phyloP scores from a whole-genome alignment of 495 filamentous ascomycete species.

The Penicillium herquei region DNA sequence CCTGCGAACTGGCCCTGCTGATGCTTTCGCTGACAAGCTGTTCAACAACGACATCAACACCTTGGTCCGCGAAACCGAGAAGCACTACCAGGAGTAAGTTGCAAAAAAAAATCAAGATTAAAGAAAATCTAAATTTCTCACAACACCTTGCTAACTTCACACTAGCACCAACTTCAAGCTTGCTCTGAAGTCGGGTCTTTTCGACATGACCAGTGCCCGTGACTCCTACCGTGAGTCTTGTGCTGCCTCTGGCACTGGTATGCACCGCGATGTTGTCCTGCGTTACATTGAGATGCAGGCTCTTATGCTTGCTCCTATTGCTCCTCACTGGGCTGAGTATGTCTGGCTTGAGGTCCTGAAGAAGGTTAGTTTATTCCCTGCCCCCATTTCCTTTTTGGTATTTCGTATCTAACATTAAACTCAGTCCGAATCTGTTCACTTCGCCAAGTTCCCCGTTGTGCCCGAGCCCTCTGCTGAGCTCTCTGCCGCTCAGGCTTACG shows the following conservation, averaged over 20 bases:
- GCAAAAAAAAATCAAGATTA: not conserved
- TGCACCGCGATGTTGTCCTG: conserved; percentile 74
- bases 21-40: conserved; percentile 79
- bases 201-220: conserved; percentile 81
- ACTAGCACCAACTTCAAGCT: conserved; percentile 77
- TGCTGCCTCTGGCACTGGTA: conserved; percentile 68
- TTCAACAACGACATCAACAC: conserved; percentile 93
- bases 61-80: conserved; percentile 69
- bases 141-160: conserved; percentile 28
- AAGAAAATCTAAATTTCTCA: not conserved
- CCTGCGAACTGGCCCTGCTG: conserved; percentile 70
- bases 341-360: conserved; percentile 87
- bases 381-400: not conserved
- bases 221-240: conserved; percentile 88
- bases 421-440: conserved; percentile 67
- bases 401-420: conserved; percentile 18
- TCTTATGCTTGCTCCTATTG: conserved; percentile 71
- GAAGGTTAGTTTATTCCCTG: conserved; percentile 46
- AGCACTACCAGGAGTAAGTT: conserved; percentile 70
- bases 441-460: conserved; percentile 70
- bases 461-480: conserved; percentile 60
- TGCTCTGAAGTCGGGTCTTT: conserved; percentile 85
- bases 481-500: conserved; percentile 76
- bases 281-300: conserved; percentile 88
- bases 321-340: conserved; percentile 93